These are phyloP conservation scores for Triticum timopheevii DNA, from an alignment of 176 grass and related monocot genomes.

Conservation along the genomic window DNA sequence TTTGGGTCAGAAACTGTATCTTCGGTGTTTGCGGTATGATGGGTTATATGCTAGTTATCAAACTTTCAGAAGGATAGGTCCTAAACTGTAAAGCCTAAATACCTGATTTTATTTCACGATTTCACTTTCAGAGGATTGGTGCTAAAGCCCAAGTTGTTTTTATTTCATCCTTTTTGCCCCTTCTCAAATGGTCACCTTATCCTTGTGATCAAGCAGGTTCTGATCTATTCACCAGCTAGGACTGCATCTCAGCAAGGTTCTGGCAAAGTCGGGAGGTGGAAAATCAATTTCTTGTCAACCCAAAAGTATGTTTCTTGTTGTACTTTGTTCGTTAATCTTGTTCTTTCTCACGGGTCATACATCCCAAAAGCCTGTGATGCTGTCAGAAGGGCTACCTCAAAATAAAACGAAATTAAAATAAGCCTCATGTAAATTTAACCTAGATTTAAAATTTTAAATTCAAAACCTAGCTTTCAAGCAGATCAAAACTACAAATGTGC, in stretches of 20 bases:
- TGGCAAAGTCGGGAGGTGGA: conserved; percentile 91
- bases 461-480: background rate
- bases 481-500: background rate
- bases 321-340: conserved; percentile 17
- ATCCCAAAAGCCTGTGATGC: background rate
- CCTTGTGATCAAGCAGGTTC: conserved; percentile 54
- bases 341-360: conserved; percentile 4
- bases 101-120: background rate
- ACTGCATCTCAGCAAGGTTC: conserved; percentile 97
- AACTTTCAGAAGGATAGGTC: conserved; percentile 1
- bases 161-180: background rate
- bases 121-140: background rate
- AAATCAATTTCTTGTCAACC: conserved; percentile 94
- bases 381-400: background rate
- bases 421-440: background rate
- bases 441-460: background rate
- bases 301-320: conserved; percentile 76
- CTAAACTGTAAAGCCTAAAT: background rate
- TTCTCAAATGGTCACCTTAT: conserved; percentile 17
- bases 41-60: background rate
- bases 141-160: background rate
- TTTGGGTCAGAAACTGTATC: background rate
- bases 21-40: background rate
- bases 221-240: conserved; percentile 96
- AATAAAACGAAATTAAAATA: background rate